phyloP scores from a whole-genome alignment of 208 protist genomes.

The Wallacemonas sp. region DNA sequence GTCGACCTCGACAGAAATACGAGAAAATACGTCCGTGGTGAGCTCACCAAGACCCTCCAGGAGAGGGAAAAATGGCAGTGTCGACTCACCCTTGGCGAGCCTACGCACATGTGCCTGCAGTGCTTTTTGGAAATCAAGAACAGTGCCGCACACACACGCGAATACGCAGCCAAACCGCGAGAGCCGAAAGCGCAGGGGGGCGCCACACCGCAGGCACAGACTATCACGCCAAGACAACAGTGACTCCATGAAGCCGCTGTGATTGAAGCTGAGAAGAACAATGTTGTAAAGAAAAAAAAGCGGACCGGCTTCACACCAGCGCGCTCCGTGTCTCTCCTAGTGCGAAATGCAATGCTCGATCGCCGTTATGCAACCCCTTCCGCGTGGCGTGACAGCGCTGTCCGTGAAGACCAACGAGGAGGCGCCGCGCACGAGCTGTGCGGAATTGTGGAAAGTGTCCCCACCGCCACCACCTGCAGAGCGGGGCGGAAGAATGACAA shows the following conservation, averaged over 20 bases:
- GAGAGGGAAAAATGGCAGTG: slow-evolving; percentile 31
- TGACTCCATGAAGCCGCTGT: slow-evolving; percentile 39
- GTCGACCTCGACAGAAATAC: slow-evolving; percentile 44
- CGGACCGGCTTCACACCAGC: too few species aligned
- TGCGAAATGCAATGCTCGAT: too few species aligned
- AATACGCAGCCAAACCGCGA: slow-evolving; percentile 77
- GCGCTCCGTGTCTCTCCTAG: too few species aligned
- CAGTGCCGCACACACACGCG: slow-evolving; percentile 36
- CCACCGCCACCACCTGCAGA: too few species aligned
- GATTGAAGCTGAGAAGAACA: background rate
- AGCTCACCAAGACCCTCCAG: slow-evolving; percentile 29
- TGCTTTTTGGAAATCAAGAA: slow-evolving; percentile 47
- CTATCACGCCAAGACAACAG: slow-evolving; percentile 30
- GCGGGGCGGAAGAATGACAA: too few species aligned
- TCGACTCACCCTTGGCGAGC: slow-evolving; percentile 8
- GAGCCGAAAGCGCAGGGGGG: slow-evolving; percentile 38
- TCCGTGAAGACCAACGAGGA: too few species aligned
- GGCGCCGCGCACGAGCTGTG: too few species aligned
- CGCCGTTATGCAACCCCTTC: too few species aligned
- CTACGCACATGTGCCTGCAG: slow-evolving; percentile 24
- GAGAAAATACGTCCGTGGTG: slow-evolving; percentile 23
- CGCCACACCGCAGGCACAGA: slow-evolving; percentile 33
- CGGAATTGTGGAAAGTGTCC: too few species aligned
- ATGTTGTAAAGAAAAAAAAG: background rate
- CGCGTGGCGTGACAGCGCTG: too few species aligned